A percentile compares a stretch with the other conserved stretches of the same genome.
phyloP scores from a whole-genome alignment of 2,329 filamentous ascomycete species.

The Dactylellina drechsleri region DNA sequence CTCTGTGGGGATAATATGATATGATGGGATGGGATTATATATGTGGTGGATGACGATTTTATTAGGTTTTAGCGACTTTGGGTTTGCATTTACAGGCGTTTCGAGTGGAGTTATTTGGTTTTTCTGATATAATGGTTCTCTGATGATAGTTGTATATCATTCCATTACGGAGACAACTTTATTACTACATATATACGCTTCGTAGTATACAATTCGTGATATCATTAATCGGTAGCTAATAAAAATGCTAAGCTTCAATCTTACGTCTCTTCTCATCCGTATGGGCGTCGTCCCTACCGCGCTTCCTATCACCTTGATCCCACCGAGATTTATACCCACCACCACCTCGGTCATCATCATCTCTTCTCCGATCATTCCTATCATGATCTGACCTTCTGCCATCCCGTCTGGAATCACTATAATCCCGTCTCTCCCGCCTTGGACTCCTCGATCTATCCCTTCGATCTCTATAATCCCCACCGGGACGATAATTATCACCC shows the following conservation, averaged over 20 bases:
- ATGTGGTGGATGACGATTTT: neutral
- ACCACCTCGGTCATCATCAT: constrained; percentile 23
- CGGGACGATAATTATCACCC: constrained; percentile 22
- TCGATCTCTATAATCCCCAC: constrained; percentile 20
- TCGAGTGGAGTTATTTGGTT: constrained; percentile 24
- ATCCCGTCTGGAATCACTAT: constrained; percentile 33
- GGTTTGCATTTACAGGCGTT: constrained; percentile 48
- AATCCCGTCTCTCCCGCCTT: constrained; percentile 30
- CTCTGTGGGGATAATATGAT: neutral
- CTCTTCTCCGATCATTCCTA: constrained; percentile 34
- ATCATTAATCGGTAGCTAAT: neutral
- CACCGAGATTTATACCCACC: constrained; percentile 37
- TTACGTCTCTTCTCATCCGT: constrained; percentile 50
- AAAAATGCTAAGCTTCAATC: constrained; percentile 30
- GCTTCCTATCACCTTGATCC: constrained; percentile 45
- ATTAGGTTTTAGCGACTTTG: constrained; percentile 37
- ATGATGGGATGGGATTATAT: neutral
- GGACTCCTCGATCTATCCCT: constrained; percentile 37
- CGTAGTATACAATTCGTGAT: constrained; percentile 19
- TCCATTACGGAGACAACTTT: too few relatives aligned
- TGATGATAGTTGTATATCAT: constrained; percentile 7
- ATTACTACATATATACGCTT: constrained; percentile 3
- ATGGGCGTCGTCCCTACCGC: constrained; percentile 32
- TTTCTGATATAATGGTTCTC: neutral
- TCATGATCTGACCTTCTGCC: constrained; percentile 52